phyloP scores from a whole-genome alignment of 2,329 filamentous ascomycete genomes.

The Lecanoromycetidae sp. region DNA sequence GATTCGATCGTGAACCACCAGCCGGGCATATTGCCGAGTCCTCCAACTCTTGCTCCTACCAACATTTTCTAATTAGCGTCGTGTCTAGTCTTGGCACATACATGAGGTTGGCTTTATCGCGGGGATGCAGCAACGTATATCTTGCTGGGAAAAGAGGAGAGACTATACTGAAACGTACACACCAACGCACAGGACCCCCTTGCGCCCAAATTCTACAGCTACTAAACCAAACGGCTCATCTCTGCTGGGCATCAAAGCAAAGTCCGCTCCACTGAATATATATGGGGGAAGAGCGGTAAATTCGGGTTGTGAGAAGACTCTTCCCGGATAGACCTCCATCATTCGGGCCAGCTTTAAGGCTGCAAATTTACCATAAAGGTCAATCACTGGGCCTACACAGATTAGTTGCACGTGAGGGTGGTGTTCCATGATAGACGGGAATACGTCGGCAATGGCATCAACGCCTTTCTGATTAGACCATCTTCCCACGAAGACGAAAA shows the following conservation, averaged over 20 bases:
- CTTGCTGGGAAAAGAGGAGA: too few relatives aligned
- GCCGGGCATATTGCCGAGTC: conserved; percentile 58
- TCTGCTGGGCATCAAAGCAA: conserved; percentile 54
- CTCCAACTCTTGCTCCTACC: conserved; percentile 53
- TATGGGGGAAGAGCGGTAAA: conserved; percentile 56
- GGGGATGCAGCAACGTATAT: too few relatives aligned
- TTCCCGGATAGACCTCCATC: conserved; percentile 16
- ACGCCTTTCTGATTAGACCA: conserved; percentile 61
- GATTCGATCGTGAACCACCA: conserved; percentile 43
- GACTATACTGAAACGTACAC: too few relatives aligned
- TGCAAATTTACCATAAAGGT: conserved; percentile 56
- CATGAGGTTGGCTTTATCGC: too few relatives aligned
- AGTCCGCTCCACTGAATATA: conserved; percentile 56
- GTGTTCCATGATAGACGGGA: conserved; percentile 50
- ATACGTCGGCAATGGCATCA: conserved; percentile 56
- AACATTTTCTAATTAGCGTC: too few relatives aligned
- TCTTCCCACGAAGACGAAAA: conserved; percentile 57
- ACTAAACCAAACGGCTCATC: conserved; percentile 60
- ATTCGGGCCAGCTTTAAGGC: conserved; percentile 41
- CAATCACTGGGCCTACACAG: conserved; percentile 52
- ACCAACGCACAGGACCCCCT: conserved; percentile 55
- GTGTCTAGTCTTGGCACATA: too few relatives aligned
- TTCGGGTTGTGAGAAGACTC: conserved; percentile 54
- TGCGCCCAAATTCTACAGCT: conserved; percentile 54
- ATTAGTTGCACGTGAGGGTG: conserved; percentile 50